Evolutionary conservation across 2,329 filamentous ascomycete species (phyloP), one percentile per base, ranked within the genome.

Genomic region (Trichoderma afroharzianum): DNA sequence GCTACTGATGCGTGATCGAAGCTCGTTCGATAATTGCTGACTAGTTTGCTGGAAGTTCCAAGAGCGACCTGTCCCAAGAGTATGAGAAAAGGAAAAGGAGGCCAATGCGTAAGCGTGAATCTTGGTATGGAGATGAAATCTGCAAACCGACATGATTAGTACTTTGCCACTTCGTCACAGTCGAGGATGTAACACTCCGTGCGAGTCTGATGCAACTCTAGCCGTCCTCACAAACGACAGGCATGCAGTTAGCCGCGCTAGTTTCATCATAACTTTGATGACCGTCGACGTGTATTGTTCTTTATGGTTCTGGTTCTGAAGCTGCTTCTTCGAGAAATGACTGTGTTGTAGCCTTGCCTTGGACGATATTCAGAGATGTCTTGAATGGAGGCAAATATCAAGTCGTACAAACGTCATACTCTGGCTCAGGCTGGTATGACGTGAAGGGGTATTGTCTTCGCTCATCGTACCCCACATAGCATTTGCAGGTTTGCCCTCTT

Each of bases 341-440:
- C 8, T 26, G 26, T 67, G 47, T 14, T 32, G 67, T 53, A 21
- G 39, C 67, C 7, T 53, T 21, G 39, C 67, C 7, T 50, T 47
- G 6, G 30, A 53, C n/a, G 7, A 36, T n/a, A 14, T 36, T 68
- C n/a, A 36, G 15, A 47, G 39, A 53, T 53, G 43, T 50, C 53
- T 61, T 68, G 55, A 43, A 39, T 39, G 26, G 53, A 32, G 62
- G 33, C 53, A 30, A 28, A 32, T 43, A 28, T 43, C 57, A 62
- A 39, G 57, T 55, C 55, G 32, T 58, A 28, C 70, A 68, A 68
- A 68, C 70, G 63, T 68, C 63, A 68, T 63, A 68, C 26, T 24
- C 39, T 21, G 15, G 28, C n/a, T 43, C 50, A 58, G 59, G 33
- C 28, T 11, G 30, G 30, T 30, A 68, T 71, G 70, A 71, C 63